A percentile compares a stretch with the other conserved stretches of the same genome.
phyloP scores from a whole-genome alignment of 257 asterid genomes.

The Nicotiana obtusifolia region DNA sequence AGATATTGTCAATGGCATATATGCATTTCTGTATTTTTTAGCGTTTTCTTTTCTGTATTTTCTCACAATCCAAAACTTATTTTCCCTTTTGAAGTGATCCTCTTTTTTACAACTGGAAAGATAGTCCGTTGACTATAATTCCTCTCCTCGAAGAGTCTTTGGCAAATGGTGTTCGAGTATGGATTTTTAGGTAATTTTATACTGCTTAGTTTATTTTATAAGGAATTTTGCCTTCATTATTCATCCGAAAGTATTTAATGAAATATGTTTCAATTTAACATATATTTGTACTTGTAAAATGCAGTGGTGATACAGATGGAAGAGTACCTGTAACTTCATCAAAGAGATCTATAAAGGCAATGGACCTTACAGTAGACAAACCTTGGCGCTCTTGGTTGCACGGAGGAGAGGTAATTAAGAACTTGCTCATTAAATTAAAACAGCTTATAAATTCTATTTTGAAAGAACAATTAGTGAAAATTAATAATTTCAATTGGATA shows the following conservation, averaged over 20 bases:
- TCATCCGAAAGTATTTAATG: too few species aligned
- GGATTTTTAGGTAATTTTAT: constrained; percentile 18
- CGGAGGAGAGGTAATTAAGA: constrained; percentile 1
- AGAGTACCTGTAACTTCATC: constrained; percentile 23
- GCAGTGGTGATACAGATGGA: constrained; percentile 23
- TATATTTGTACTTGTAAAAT: neutral
- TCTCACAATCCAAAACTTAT: neutral
- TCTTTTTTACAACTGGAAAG: neutral
- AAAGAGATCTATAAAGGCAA: constrained; percentile 11
- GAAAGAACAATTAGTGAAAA: neutral
- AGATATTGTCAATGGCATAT: neutral
- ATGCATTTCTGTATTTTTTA: too few species aligned
- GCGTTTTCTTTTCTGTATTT: neutral
- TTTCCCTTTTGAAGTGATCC: neutral
- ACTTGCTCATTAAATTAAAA: neutral
- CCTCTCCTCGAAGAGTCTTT: constrained; percentile 16
- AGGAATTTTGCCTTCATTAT: too few species aligned
- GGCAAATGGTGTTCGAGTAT: constrained; percentile 15
- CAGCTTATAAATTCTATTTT: too few species aligned
- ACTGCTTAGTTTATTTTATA: too few species aligned
- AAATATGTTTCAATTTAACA: too few species aligned
- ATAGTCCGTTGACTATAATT: neutral
- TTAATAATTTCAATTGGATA: neutral
- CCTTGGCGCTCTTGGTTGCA: constrained; percentile 15
- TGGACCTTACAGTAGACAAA: constrained; percentile 2